Evolutionary conservation across 2,329 filamentous ascomycete species (phyloP).

Genomic region (Epichloe baconii): DNA sequence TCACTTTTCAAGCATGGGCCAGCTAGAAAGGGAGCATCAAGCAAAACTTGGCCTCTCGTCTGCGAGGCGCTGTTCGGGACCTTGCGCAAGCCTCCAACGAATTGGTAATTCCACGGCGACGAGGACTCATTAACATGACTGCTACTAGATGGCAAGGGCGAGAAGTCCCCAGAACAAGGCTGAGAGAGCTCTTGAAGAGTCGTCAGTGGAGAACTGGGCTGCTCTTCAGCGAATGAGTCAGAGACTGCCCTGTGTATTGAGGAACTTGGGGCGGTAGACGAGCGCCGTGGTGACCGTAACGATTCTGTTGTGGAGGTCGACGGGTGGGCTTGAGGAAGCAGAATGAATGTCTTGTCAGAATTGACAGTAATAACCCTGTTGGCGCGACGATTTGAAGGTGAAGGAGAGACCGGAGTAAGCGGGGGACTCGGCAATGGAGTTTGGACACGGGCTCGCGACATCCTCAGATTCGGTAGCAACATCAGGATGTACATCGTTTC

Average conservation of each 20-base stretch:
- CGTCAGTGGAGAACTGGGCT: conserved; percentile 35
- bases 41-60: neutral
- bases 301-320: conserved; percentile 18
- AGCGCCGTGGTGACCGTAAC: conserved; percentile 27
- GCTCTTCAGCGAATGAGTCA: conserved; percentile 27
- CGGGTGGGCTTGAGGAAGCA: conserved; percentile 25
- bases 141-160: conserved; percentile 10
- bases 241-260: conserved; percentile 25
- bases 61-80: conserved; percentile 19
- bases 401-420: conserved; percentile 11
- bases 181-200: conserved; percentile 27
- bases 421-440: neutral
- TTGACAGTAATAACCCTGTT: conserved; percentile 35
- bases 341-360: conserved; percentile 45
- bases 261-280: conserved; percentile 31
- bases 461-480: neutral
- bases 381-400: conserved; percentile 15
- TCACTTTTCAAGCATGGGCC: neutral
- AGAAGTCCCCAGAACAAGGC: conserved; percentile 3
- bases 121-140: conserved; percentile 10
- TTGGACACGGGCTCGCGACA: neutral
- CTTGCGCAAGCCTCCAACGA: conserved; percentile 42
- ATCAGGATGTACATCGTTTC: neutral
- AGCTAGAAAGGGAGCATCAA: neutral
- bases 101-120: conserved; percentile 39